Evolutionary conservation across 2,329 filamentous ascomycete species (phyloP).

Genomic region (Aureobasidium uvarum): DNA sequence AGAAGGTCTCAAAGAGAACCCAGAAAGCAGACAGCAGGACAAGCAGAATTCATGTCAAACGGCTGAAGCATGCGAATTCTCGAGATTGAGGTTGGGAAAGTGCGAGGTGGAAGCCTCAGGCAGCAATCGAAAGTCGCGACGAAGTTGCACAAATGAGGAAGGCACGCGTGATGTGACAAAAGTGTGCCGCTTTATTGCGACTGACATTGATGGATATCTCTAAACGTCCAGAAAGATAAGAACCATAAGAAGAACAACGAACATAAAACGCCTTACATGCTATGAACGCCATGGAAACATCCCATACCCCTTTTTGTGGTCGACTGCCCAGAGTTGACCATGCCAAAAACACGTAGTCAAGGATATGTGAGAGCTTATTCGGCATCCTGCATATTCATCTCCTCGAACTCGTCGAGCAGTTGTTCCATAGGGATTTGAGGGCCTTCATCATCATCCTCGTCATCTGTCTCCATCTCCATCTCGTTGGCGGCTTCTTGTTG

Average conservation of each 20-base stretch:
- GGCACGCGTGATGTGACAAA: constrained; percentile 1
- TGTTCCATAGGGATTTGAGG: constrained; percentile 52
- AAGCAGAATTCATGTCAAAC: background rate
- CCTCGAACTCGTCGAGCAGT: constrained; percentile 88
- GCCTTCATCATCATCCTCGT: constrained; percentile 58
- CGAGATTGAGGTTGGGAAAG: background rate
- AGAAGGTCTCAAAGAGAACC: background rate
- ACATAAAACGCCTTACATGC: constrained; percentile 26
- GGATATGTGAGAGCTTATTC: background rate
- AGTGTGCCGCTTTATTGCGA: background rate
- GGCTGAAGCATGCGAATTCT: too few relatives aligned
- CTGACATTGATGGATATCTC: constrained; percentile 21
- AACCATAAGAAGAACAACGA: background rate
- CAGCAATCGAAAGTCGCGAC: background rate
- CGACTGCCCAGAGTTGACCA: background rate
- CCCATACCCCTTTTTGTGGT: background rate
- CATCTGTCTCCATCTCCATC: constrained; percentile 52
- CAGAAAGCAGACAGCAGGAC: background rate
- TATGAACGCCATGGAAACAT: constrained; percentile 19
- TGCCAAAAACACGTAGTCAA: constrained; percentile 1
- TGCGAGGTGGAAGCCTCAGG: background rate
- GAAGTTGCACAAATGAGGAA: background rate
- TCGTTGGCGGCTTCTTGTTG: constrained; percentile 52
- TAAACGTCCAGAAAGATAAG: constrained; percentile 8
- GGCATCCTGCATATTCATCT: constrained; percentile 67